Conservation (phyloP, 495 filamentous ascomycete genomes). For the Gamarada debralockiae region DNA sequence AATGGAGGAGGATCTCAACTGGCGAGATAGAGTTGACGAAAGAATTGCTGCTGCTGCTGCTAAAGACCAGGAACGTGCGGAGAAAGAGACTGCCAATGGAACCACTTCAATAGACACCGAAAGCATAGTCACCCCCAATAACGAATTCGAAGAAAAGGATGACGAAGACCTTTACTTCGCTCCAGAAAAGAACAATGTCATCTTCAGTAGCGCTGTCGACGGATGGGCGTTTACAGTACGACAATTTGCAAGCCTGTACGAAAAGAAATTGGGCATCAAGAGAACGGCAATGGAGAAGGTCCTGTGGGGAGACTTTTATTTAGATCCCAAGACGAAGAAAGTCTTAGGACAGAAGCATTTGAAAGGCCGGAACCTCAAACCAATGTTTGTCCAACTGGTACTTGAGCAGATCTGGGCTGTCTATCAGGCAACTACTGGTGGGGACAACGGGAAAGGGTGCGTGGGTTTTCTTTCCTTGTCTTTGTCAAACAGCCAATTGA, state of each 20-base stretch:
- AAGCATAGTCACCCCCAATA: slow-evolving; percentile 41
- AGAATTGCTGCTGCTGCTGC: slow-evolving; percentile 55
- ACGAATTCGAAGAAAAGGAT: slow-evolving; percentile 84
- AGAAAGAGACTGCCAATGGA: slow-evolving; percentile 38
- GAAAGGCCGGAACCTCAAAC: slow-evolving; percentile 85
- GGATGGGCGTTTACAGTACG: slow-evolving; percentile 97
- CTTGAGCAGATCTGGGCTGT: slow-evolving; percentile 97
- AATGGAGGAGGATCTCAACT: slow-evolving; percentile 98
- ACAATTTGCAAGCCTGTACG: slow-evolving; percentile 91
- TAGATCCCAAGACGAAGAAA: slow-evolving; percentile 95
- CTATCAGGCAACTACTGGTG: slow-evolving; percentile 85
- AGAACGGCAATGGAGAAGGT: slow-evolving; percentile 88
- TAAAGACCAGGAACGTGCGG: slow-evolving; percentile 40
- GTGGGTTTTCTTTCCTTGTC: slow-evolving; percentile 28
- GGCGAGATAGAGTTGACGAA: slow-evolving; percentile 90
- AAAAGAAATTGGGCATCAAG: slow-evolving; percentile 96
- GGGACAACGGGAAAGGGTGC: slow-evolving; percentile 75
- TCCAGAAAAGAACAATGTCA: slow-evolving; percentile 97
- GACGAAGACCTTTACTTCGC: slow-evolving; percentile 98
- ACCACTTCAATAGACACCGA: slow-evolving; percentile 31
- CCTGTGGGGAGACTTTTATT: slow-evolving; percentile 94
- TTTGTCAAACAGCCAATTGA: slow-evolving; percentile 11
- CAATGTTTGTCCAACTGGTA: slow-evolving; percentile 97
- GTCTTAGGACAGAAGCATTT: slow-evolving; percentile 89
- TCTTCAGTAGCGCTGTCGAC: slow-evolving; percentile 95